Conservation (phyloP, 352 stramenopile species). For the Globisporangium okanoganense region DNA sequence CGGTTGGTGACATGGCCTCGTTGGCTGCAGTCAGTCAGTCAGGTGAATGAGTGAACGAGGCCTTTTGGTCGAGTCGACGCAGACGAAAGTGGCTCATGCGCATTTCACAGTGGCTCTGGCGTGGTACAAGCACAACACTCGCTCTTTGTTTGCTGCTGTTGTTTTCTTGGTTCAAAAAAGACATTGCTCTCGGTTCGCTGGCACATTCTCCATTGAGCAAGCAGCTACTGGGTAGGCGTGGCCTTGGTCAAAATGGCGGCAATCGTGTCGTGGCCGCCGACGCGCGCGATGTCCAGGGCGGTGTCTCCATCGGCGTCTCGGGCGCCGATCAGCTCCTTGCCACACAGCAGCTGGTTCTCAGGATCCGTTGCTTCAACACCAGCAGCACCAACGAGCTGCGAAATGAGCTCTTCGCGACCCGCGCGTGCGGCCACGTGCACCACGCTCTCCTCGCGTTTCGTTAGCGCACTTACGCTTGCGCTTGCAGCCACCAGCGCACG, state of each 20-base stretch:
- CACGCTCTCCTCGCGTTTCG: conserved; percentile 24
- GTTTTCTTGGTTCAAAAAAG: neutral
- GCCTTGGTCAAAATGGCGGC: neutral
- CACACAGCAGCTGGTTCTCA: neutral
- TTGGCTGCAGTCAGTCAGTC: too few species aligned
- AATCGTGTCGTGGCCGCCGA: neutral
- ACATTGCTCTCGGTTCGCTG: too few species aligned
- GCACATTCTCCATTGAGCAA: neutral
- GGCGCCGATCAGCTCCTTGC: neutral
- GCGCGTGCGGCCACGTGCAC: conserved; percentile 33
- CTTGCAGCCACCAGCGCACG: conserved; percentile 22
- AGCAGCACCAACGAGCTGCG: conserved; percentile 16
- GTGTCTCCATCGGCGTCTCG: conserved; percentile 8
- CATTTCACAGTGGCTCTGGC: neutral
- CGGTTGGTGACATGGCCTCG: neutral
- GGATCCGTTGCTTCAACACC: neutral
- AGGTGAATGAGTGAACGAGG: too few species aligned
- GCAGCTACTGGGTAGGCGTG: neutral
- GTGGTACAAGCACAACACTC: neutral
- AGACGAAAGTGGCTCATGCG: neutral
- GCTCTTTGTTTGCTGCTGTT: too few species aligned
- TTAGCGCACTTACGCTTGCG: conserved; percentile 17
- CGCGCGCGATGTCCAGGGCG: conserved; percentile 8
- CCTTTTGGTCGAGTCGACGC: neutral
- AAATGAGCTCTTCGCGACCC: conserved; percentile 24